Evolutionary conservation across 1,284 basidiomycete species (phyloP), one percentile per base, ranked within the genome.

Genomic region (Ustilago bromivora): DNA sequence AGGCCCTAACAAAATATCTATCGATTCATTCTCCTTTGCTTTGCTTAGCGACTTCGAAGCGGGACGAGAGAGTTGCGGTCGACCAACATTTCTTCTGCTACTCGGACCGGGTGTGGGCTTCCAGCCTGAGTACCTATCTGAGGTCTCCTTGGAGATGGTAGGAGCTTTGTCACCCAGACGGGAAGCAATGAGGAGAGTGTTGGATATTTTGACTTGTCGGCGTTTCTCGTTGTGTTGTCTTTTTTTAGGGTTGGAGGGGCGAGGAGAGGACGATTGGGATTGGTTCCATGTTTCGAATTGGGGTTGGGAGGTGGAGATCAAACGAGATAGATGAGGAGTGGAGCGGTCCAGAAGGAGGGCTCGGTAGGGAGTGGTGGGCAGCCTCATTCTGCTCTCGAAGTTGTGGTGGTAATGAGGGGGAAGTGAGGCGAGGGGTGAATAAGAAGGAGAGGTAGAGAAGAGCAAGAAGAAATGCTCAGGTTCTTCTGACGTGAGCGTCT

Each of bases 101-200:
- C 71, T 74, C 2, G 71, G 71, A 4, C 76, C 76, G 0, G 67
- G 71, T 1, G 76, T 74, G 12, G 10, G 64, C 35, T 68, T 71
- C 76, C 76, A 78, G 0, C 71, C 76, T 0, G 76, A 73, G 38
- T 58, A 73, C 6, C 34, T 55, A 35, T 74, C 67, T 0, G 71
- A 73, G 3, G 17, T 31, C 10, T 56, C 23, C 46, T 70, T 70
- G 31, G 49, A 11, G 49, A 72, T 66, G 8, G 53, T 57, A 0
- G 61, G 51, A 1, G 68, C 64, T 38, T 66, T 56, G 7, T 56
- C 17, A 4, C 67, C 68, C 0, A 76, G 43, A 0, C 68, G 49
- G 2, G 73, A 76, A 1, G 73, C 68, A 1, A 61, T 70, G n/a
- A 76, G 68, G 11, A 76, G 40, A 9, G 64, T 76, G n/a, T 71